These are phyloP conservation scores for Trichoderma sp. DNA, from an alignment of 2,329 filamentous ascomycete genomes.

Conservation along the genomic window DNA sequence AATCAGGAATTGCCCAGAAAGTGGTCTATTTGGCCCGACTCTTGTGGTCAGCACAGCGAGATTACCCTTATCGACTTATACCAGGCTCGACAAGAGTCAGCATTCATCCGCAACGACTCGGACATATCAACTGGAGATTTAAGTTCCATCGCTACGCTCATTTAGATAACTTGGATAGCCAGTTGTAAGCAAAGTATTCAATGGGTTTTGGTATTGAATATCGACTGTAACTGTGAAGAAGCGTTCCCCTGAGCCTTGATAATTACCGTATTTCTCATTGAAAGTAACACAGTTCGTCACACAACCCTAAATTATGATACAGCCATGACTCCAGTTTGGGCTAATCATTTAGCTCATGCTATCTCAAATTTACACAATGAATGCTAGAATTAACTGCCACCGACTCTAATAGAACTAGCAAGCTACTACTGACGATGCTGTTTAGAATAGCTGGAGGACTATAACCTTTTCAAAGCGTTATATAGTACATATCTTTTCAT, in stretches of 20 bases:
- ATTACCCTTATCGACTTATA: neutral
- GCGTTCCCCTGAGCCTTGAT: fast-evolving
- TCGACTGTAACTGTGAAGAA: neutral
- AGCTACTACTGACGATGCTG: neutral
- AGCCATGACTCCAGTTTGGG: neutral
- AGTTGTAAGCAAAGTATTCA: neutral
- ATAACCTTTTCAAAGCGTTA: neutral
- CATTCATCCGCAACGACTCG: neutral
- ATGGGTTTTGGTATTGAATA: neutral
- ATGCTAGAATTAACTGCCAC: too few species aligned
- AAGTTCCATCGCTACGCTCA: neutral
- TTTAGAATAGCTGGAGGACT: neutral
- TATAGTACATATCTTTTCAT: neutral
- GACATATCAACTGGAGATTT: neutral
- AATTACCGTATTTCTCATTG: neutral
- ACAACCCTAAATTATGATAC: neutral
- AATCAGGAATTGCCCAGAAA: neutral
- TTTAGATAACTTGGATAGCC: neutral
- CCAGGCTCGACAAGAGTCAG: neutral
- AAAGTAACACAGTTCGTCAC: too few species aligned
- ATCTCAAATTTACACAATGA: too few species aligned
- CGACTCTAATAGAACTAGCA: too few species aligned
- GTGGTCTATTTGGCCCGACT: neutral
- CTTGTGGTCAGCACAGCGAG: neutral
- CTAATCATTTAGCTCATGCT: too few species aligned